Base-by-base conservation (phyloP, 768 basidiomycete species). In the Leccinum variicolor region DNA sequence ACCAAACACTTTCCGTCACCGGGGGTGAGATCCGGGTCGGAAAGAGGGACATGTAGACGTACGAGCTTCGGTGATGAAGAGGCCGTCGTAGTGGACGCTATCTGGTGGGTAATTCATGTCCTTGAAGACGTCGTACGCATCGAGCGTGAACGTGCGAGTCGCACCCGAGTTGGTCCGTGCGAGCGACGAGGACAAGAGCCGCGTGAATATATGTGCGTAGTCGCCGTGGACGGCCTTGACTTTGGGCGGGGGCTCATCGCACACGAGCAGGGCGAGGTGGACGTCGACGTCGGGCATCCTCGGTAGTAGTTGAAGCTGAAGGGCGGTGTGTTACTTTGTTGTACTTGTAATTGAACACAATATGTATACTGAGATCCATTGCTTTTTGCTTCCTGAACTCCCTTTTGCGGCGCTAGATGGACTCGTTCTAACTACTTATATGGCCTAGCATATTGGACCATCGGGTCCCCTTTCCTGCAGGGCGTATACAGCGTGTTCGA, bases 41-140 rank as follows among this genome's bases (percentile, higher is more conserved):
- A 54, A 7, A 5, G 43, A 3, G 23, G 23, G 23, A 23, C 23
- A 3, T 3, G 23, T 2, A 3, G 58, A 75, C 83, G 48, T 64
- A 95, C 94, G 85, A n/a, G 92, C 92, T 1, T 95, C 95, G 1
- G 88, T 90, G 56, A 96, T 77, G 57, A 97, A 74, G 25, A 98
- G 73, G 0, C 79, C 90, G 58, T 88, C 82, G 66, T 89, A 92
- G 3, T 72, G 68, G 29, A 69, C 64, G 15, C 74, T 76, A 19
- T 81, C 76, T 0, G 73, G 50, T 0, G 94, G 94, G 61, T 90
- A 92, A 41, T 78, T 78, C 3, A 23, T 23, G 23, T 23, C 25
- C 19, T 77, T 60, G 14, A 83, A 77, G 23, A 92, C 92, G 67
- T 95, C 84, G 69, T 81, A 97, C 0, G 80, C 73, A 53, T 91